Evolutionary conservation across 768 basidiomycete species (phyloP).

Genomic region (Porpolomopsis calyptriformis): DNA sequence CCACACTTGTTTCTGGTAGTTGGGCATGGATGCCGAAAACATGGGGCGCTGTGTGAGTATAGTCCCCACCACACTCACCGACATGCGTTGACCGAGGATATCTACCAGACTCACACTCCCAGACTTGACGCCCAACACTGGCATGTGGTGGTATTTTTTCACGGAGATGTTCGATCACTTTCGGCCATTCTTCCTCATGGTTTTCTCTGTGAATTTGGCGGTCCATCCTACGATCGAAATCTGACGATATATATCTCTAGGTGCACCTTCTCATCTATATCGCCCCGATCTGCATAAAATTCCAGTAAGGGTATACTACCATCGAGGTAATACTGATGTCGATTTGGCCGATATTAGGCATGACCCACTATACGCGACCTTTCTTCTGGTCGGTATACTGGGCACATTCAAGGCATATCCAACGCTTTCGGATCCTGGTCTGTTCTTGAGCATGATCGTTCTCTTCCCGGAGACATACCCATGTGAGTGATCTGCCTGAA

Average conservation of each 20-base stretch:
- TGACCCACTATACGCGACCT: slow-evolving; percentile 73
- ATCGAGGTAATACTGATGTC: background rate
- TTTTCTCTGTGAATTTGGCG: slow-evolving; percentile 63
- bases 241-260: slow-evolving; percentile 26
- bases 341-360: slow-evolving; percentile 35
- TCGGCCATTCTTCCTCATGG: slow-evolving; percentile 88
- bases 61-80: background rate
- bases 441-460: slow-evolving; percentile 72
- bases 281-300: slow-evolving; percentile 77
- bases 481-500: slow-evolving; percentile 39
- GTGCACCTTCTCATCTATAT: slow-evolving; percentile 78
- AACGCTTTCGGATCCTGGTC: slow-evolving; percentile 76
- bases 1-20: slow-evolving; percentile 48
- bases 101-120: slow-evolving; percentile 59
- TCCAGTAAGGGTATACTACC: slow-evolving; percentile 56
- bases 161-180: slow-evolving; percentile 99
- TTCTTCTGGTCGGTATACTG: slow-evolving; percentile 65
- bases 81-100: background rate
- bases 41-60: slow-evolving; percentile 69
- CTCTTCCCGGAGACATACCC: slow-evolving; percentile 79
- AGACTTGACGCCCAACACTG: slow-evolving; percentile 88
- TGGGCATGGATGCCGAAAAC: slow-evolving; percentile 65
- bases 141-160: slow-evolving; percentile 99
- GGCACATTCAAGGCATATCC: slow-evolving; percentile 89
- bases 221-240: background rate